Evolutionary conservation across 352 stramenopile genomes (phyloP).

Genomic region (Phytophthora litchii): DNA sequence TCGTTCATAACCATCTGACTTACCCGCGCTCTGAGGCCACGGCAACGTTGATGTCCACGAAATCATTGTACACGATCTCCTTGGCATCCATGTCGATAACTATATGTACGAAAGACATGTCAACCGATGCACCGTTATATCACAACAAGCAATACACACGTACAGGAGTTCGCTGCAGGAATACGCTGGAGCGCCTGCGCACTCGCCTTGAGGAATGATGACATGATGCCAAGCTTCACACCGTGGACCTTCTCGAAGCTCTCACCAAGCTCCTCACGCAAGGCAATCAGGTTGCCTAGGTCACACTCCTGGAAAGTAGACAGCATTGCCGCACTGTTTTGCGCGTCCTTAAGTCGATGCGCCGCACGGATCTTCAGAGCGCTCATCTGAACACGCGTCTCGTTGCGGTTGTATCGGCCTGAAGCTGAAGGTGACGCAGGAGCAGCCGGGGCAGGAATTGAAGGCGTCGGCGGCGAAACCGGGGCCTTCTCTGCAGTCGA

Average conservation of each 20-base stretch:
- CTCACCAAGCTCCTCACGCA: constrained; percentile 91
- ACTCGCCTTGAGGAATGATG: constrained; percentile 97
- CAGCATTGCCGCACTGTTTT: constrained; percentile 98
- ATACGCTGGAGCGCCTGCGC: constrained; percentile 92
- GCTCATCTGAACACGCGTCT: constrained; percentile 94
- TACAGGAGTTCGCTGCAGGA: constrained; percentile 97
- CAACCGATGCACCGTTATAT: neutral
- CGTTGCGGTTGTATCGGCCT: constrained; percentile 62
- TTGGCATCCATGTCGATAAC: constrained; percentile 98
- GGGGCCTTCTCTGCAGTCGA: constrained; percentile 27
- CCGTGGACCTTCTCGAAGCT: constrained; percentile 97
- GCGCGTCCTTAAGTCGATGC: constrained; percentile 96
- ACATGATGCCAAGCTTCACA: constrained; percentile 99
- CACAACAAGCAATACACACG: constrained; percentile 17
- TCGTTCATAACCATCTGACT: constrained; percentile 9
- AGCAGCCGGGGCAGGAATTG: constrained; percentile 35
- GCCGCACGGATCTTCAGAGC: constrained; percentile 95
- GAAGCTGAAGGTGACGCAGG: constrained; percentile 24
- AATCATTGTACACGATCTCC: constrained; percentile 99
- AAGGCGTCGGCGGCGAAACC: constrained; percentile 29
- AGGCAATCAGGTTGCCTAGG: constrained; percentile 95
- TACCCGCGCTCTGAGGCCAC: constrained; percentile 94
- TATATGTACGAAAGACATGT: constrained; percentile 19
- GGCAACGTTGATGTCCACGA: constrained; percentile 98
- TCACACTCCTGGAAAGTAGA: constrained; percentile 99